Evolutionary conservation across 2,329 filamentous ascomycete species (phyloP).

Genomic region (Ophiocordyceps polyrhachis-furcata): DNA sequence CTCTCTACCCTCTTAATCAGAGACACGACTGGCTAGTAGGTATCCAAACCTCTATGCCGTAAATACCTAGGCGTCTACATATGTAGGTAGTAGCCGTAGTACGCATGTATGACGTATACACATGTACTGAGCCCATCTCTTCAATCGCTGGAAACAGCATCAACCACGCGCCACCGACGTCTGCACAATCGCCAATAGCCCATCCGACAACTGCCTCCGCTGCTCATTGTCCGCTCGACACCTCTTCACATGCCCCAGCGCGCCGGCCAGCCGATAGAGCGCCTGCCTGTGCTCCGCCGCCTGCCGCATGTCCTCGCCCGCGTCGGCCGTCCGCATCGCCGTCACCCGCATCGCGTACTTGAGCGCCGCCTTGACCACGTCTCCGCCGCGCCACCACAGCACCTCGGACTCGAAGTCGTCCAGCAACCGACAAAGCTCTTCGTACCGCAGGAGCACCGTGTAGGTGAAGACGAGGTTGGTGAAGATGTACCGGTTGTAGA

Average conservation of each 20-base stretch:
- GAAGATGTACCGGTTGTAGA: constrained; percentile 20
- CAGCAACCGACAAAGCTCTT: constrained; percentile 13
- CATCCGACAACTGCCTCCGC: constrained; percentile 6
- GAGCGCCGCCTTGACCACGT: constrained; percentile 18
- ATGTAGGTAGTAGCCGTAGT: too few species aligned
- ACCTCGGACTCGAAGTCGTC: constrained; percentile 11
- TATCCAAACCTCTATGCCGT: too few species aligned
- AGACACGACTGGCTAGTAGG: too few species aligned
- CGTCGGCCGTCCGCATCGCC: constrained; percentile 8
- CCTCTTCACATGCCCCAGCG: constrained; percentile 8
- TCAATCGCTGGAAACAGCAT: not conserved
- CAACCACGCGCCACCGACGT: not conserved
- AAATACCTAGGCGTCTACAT: too few species aligned
- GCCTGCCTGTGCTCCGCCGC: constrained; percentile 8
- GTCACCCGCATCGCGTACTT: constrained; percentile 18
- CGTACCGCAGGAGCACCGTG: constrained; percentile 13
- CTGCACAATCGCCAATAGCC: constrained; percentile 5
- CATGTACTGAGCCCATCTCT: not conserved
- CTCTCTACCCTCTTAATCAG: too few species aligned
- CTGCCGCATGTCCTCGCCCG: constrained; percentile 1
- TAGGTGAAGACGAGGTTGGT: constrained; percentile 16
- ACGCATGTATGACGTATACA: too few species aligned
- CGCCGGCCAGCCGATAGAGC: constrained; percentile 7
- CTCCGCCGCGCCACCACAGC: constrained; percentile 18
- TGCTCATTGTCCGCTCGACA: constrained; percentile 6